phyloP scores from a whole-genome alignment of 495 filamentous ascomycete species.

The Penicillium chermesinum region DNA sequence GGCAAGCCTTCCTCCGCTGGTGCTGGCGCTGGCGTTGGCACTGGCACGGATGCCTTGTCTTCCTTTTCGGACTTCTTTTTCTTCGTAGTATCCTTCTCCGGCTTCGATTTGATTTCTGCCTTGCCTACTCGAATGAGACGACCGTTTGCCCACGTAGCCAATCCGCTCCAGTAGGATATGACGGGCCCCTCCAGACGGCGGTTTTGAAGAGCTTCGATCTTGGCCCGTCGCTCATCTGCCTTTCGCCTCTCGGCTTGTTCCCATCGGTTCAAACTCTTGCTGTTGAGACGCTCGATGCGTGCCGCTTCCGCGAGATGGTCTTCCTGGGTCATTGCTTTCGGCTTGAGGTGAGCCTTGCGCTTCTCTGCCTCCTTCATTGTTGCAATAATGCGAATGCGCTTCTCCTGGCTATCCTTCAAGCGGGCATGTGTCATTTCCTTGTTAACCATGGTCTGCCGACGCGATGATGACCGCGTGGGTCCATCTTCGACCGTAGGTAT shows the following conservation, averaged over 20 bases:
- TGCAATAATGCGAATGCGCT: slow-evolving; percentile 69
- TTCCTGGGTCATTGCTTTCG: slow-evolving; percentile 81
- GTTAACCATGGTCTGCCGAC: slow-evolving; percentile 76
- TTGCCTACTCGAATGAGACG: slow-evolving; percentile 71
- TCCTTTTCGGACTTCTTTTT: slow-evolving; percentile 36
- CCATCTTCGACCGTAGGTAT: slow-evolving; percentile 73
- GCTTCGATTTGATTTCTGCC: slow-evolving; percentile 51
- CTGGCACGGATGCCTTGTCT: slow-evolving; percentile 12
- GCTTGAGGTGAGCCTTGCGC: slow-evolving; percentile 67
- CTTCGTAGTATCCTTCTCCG: slow-evolving; percentile 36
- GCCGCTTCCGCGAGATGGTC: slow-evolving; percentile 81
- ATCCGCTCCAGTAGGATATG: slow-evolving; percentile 88
- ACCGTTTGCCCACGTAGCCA: slow-evolving; percentile 70
- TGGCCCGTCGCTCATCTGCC: slow-evolving; percentile 73
- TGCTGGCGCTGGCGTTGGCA: slow-evolving; percentile 22
- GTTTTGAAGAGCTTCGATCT: slow-evolving; percentile 78
- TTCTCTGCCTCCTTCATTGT: slow-evolving; percentile 85
- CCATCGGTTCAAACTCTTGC: slow-evolving; percentile 90
- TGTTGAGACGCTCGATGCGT: slow-evolving; percentile 73
- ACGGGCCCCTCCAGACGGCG: slow-evolving; percentile 84
- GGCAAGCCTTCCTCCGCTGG: background rate
- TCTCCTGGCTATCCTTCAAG: slow-evolving; percentile 76
- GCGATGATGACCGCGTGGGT: slow-evolving; percentile 75
- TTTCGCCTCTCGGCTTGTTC: slow-evolving; percentile 84
- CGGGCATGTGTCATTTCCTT: slow-evolving; percentile 77